A percentile compares a stretch with the other conserved stretches of the same genome.
Evolutionary conservation across 768 basidiomycete species (phyloP).

Genomic region (Russula abietina): DNA sequence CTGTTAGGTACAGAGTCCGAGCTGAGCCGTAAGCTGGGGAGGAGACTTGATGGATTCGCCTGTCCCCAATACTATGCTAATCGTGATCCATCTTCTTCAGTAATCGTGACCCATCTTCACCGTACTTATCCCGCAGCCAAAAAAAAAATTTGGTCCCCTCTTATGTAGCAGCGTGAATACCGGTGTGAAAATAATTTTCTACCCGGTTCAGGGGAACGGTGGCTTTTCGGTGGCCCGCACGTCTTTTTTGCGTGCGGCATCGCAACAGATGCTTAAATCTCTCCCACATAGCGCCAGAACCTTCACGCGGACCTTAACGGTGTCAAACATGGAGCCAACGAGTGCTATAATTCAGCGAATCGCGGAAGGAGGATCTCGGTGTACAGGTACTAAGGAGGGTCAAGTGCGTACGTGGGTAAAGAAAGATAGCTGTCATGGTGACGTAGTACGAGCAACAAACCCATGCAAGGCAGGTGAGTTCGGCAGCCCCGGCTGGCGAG

Average conservation of each 20-base stretch:
- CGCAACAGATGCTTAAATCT: not conserved
- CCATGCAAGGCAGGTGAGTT: conserved; percentile 10
- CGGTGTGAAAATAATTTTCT: conserved; percentile 3
- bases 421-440: conserved; percentile 11
- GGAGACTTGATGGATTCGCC: not conserved
- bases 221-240: not conserved
- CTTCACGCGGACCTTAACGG: not conserved
- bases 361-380: conserved; percentile 4
- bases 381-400: conserved; percentile 8
- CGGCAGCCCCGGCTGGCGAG: conserved; percentile 26
- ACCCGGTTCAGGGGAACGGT: not conserved
- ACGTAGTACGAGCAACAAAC: conserved; percentile 4
- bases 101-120: not conserved
- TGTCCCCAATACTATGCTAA: not conserved
- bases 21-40: not conserved
- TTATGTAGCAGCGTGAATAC: not conserved
- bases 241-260: not conserved
- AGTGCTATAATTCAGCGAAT: conserved; percentile 18
- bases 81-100: not conserved
- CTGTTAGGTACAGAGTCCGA: conserved; percentile 4
- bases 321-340: conserved; percentile 3
- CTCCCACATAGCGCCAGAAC: not conserved
- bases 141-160: not conserved
- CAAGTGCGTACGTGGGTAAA: conserved; percentile 5
- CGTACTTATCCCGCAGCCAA: not conserved